Base-by-base conservation (phyloP, 331 rosid genomes). In the Rhamnella rubrinervis region DNA sequence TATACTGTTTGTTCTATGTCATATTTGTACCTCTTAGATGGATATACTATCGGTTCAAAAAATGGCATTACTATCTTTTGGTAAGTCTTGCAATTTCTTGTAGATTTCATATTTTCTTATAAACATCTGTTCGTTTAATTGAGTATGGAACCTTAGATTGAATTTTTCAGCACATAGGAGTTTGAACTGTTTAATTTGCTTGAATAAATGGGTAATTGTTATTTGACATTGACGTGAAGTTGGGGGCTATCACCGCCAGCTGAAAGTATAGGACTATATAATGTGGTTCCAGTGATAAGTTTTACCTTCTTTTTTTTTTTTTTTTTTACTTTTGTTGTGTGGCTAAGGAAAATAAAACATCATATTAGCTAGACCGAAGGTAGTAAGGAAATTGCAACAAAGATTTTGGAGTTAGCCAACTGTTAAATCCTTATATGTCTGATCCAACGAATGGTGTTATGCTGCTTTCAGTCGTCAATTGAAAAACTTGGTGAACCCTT, bases 51-150 rank as follows among this genome's bases (percentile, higher is more conserved):
- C 88, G 89, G 80, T 88, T 82, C 85, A 93, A 82, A 88, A 93
- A 93, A 81, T 93, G 98, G 98, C 98, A 93, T 82, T 93, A 93
- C 80, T 93, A 90, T 78, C 98, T 90, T 58, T 79, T 93, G 97
- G 98, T 93, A 84, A 84, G 86, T 67, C 61, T 66, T 62, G 51
- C 16, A 18, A 55, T 14, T 75, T 75, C 7, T 23, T 38, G 0
- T 68, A 15, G 63, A 18, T 41, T 63, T 37, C 12, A 15, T 40
- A n/a, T 41, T 50, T 46, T 23, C 17, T 31, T 67, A 9, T 11
- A 18, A 62, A 31, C 21, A 6, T 9, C 1, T 16, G 23, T 44
- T 47, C 47, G 47, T 31, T 55, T 23, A 37, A 15, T 52, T 20
- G 31, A 13, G 3, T 9, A 49, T 26, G 6, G 46, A 23, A 53